phyloP scores from a whole-genome alignment of 495 filamentous ascomycete genomes.

The Xylaria curta region DNA sequence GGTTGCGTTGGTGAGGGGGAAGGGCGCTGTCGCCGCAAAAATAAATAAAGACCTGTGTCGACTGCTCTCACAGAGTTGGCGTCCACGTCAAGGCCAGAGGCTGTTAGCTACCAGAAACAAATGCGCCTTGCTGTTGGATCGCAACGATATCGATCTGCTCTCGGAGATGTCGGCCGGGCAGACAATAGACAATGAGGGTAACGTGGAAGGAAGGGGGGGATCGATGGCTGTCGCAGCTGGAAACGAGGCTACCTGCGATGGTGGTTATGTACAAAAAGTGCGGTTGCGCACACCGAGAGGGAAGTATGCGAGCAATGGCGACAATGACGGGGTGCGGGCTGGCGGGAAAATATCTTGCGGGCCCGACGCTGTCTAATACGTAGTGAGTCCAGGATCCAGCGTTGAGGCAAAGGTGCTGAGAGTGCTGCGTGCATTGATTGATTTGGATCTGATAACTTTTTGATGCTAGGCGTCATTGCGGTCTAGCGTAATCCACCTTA shows the following conservation, averaged over 20 bases:
- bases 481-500: slow-evolving; percentile 11
- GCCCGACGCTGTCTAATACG: background rate
- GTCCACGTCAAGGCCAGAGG: background rate
- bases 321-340: slow-evolving; percentile 4
- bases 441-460: slow-evolving; percentile 31
- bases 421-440: slow-evolving; percentile 12
- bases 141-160: background rate
- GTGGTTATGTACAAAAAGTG: background rate
- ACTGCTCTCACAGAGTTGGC: slow-evolving; percentile 1
- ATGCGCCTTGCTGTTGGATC: background rate
- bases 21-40: slow-evolving; percentile 22
- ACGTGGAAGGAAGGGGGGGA: background rate
- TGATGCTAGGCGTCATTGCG: slow-evolving; percentile 6
- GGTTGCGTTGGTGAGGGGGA: slow-evolving; percentile 43
- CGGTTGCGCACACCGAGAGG: background rate
- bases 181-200: background rate
- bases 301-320: background rate
- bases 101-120: background rate
- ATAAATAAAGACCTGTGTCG: background rate
- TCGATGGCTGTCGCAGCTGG: background rate
- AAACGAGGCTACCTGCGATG: background rate
- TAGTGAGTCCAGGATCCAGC: slow-evolving; percentile 11
- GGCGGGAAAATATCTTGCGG: slow-evolving; percentile 21
- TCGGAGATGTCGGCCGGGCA: background rate
- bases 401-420: slow-evolving; percentile 6